These are phyloP conservation scores for Coniferiporia sulphurascens DNA, from an alignment of 1,284 basidiomycete species.

Conservation along the genomic window DNA sequence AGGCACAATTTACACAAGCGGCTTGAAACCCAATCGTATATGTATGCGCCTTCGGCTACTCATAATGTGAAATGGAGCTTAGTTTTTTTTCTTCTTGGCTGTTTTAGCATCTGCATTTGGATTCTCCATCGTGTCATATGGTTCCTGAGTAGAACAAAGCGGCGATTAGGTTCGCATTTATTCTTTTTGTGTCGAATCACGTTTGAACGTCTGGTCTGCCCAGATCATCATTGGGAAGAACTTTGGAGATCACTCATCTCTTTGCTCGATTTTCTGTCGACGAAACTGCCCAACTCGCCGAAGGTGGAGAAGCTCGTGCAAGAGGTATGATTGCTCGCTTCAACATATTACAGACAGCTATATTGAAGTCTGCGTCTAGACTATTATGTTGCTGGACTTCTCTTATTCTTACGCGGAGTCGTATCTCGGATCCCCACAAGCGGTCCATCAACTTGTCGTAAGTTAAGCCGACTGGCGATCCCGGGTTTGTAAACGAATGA, in stretches of 20 bases:
- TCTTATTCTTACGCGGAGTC: constrained; percentile 43
- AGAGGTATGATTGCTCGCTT: constrained; percentile 36
- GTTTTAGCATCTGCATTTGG: constrained; percentile 46
- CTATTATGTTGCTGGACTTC: constrained; percentile 45
- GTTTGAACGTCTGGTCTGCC: neutral
- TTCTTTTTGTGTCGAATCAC: neutral
- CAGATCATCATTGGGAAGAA: constrained; percentile 62
- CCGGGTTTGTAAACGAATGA: neutral
- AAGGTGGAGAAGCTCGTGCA: constrained; percentile 45
- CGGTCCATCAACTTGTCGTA: constrained; percentile 57
- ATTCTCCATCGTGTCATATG: constrained; percentile 49
- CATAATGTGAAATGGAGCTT: no score
- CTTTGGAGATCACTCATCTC: constrained; percentile 53
- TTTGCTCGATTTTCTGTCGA: constrained; percentile 47
- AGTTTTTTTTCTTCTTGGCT: no score
- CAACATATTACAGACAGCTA: neutral
- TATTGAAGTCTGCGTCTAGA: constrained; percentile 29
- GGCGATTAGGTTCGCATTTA: constrained; percentile 43
- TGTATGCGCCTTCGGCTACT: constrained; percentile 34
- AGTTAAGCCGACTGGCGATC: constrained; percentile 23
- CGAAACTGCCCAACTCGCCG: constrained; percentile 46
- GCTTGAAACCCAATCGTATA: constrained; percentile 50
- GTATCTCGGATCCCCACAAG: constrained; percentile 45
- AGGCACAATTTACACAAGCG: constrained; percentile 61
- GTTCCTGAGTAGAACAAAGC: constrained; percentile 44